These are phyloP conservation scores for Schwanniomyces vanrijiae DNA, from an alignment of 805 yeast genomes.

Conservation along the genomic window DNA sequence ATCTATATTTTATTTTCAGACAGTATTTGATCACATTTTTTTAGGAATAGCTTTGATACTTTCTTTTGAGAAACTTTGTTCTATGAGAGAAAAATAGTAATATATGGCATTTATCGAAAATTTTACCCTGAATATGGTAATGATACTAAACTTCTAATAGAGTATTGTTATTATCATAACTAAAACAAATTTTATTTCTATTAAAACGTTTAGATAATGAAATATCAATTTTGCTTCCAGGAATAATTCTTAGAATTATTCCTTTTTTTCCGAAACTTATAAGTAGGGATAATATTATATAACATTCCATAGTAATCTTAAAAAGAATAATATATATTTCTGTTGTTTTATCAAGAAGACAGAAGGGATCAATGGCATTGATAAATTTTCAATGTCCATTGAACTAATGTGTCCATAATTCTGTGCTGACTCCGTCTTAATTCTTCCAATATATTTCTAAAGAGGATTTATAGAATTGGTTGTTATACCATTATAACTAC, in stretches of 20 bases:
- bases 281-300: constrained; percentile 60
- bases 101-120: constrained; percentile 60
- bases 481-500: constrained; percentile 68
- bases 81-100: constrained; percentile 58
- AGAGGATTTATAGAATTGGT: constrained; percentile 70
- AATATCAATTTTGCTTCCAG: constrained; percentile 49
- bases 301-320: constrained; percentile 19
- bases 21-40: constrained; percentile 8
- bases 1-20: too few species aligned
- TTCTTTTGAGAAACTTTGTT: constrained; percentile 61
- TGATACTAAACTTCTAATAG: constrained; percentile 78
- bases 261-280: constrained; percentile 65
- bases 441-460: constrained; percentile 76
- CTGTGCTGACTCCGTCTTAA: constrained; percentile 32
- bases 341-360: constrained; percentile 47
- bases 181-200: constrained; percentile 59
- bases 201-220: constrained; percentile 50
- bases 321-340: constrained; percentile 51
- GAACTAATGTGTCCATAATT: constrained; percentile 87
- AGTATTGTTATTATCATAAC: constrained; percentile 49
- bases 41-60: constrained; percentile 71
- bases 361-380: constrained; percentile 69
- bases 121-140: constrained; percentile 71
- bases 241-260: constrained; percentile 59
- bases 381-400: constrained; percentile 95